Percentiles rank a stretch among this genome's conserved stretches.
Conservation (phyloP, 192 early-diverging fungal species). For the Phlyctochytrium arcticum region DNA sequence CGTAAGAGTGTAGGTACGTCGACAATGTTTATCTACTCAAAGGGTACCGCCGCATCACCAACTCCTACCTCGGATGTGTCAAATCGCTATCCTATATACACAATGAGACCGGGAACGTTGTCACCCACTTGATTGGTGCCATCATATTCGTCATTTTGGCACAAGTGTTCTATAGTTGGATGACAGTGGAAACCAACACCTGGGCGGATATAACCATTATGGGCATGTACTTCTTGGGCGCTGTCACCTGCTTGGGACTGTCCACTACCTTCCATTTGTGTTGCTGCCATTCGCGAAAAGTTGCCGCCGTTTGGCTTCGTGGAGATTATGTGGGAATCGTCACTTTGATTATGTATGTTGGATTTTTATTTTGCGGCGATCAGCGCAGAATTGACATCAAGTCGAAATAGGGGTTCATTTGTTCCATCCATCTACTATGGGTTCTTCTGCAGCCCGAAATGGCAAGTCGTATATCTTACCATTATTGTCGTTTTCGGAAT, state of each 20-base stretch:
- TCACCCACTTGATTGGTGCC: constrained; percentile 78
- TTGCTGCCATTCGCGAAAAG: constrained; percentile 74
- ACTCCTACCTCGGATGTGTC: constrained; percentile 73
- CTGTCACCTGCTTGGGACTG: constrained; percentile 73
- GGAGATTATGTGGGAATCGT: constrained; percentile 94
- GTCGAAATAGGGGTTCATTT: constrained; percentile 35
- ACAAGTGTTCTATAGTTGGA: constrained; percentile 35
- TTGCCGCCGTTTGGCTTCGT: constrained; percentile 72
- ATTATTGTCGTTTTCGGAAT: constrained; percentile 59
- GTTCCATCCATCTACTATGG: constrained; percentile 54
- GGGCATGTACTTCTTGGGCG: constrained; percentile 72
- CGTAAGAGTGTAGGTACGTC: constrained; percentile 6
- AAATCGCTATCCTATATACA: constrained; percentile 77
- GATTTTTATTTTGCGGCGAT: not conserved
- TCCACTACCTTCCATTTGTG: constrained; percentile 79
- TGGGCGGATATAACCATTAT: constrained; percentile 68
- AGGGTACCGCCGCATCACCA: constrained; percentile 77
- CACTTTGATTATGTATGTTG: constrained; percentile 65
- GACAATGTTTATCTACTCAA: constrained; percentile 76
- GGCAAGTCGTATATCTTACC: constrained; percentile 54
- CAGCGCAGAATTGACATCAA: not conserved
- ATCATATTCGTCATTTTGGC: constrained; percentile 43
- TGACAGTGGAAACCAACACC: constrained; percentile 42
- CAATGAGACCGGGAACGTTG: constrained; percentile 94
- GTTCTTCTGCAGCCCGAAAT: constrained; percentile 61